phyloP scores from a whole-genome alignment of 257 asterid genomes.

The Solanum appendiculatum region DNA sequence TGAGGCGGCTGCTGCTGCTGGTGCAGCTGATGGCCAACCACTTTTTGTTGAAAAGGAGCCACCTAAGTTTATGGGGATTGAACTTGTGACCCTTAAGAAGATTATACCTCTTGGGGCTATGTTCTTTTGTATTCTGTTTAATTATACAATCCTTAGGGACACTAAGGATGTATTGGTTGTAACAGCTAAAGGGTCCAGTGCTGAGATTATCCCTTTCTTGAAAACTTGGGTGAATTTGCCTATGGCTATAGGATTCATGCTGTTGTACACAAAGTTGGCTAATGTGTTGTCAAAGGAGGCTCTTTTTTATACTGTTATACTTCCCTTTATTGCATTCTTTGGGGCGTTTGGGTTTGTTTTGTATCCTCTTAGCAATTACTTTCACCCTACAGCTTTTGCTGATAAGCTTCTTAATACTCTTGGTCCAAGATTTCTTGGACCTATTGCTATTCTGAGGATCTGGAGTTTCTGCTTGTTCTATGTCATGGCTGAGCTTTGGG shows the following conservation, averaged over 20 bases:
- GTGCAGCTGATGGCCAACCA: constrained; percentile 46
- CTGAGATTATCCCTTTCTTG: constrained; percentile 95
- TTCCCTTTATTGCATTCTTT: constrained; percentile 88
- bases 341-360: constrained; percentile 95
- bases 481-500: constrained; percentile 99
- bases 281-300: constrained; percentile 89
- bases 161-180: constrained; percentile 97
- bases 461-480: constrained; percentile 98
- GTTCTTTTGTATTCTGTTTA: constrained; percentile 91
- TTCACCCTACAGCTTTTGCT: constrained; percentile 95
- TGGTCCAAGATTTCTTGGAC: constrained; percentile 99
- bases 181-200: constrained; percentile 95
- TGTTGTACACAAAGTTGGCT: constrained; percentile 74
- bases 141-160: constrained; percentile 87
- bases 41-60: constrained; percentile 35
- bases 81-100: constrained; percentile 66
- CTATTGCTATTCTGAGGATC: constrained; percentile 94
- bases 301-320: constrained; percentile 68
- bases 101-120: constrained; percentile 86
- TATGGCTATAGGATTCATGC: constrained; percentile 95
- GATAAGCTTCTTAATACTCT: constrained; percentile 57
- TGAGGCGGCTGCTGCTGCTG: constrained; percentile 57
- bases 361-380: constrained; percentile 73
- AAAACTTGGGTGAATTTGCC: constrained; percentile 99
- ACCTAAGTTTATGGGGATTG: constrained; percentile 74